A percentile compares a stretch with the other conserved stretches of the same genome.
Conservation (phyloP, 2,329 filamentous ascomycete species). For the Verticillium isaacii region DNA sequence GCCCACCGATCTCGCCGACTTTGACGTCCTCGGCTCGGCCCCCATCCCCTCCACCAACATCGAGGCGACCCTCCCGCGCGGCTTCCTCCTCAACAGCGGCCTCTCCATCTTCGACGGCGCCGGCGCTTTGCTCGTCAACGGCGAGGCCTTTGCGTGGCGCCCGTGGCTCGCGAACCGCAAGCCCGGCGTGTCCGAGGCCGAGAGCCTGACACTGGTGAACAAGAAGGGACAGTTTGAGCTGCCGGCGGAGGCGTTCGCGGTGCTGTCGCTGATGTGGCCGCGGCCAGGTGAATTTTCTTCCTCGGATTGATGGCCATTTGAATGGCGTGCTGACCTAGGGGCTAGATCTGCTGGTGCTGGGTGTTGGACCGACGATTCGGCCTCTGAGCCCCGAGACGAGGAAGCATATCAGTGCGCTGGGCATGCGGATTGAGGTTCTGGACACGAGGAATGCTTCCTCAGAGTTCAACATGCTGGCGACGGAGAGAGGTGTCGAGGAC, state of each 20-base stretch:
- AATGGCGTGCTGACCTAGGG: background rate
- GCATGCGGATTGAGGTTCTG: conserved; percentile 80
- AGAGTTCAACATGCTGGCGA: conserved; percentile 93
- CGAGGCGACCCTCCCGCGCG: conserved; percentile 75
- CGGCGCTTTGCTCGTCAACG: conserved; percentile 75
- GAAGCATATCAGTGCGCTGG: conserved; percentile 67
- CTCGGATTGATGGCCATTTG: background rate
- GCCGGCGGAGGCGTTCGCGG: conserved; percentile 62
- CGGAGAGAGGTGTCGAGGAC: conserved; percentile 79
- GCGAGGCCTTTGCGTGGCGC: conserved; percentile 84
- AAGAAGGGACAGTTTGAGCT: conserved; percentile 78
- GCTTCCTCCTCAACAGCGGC: conserved; percentile 84
- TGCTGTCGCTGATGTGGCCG: conserved; percentile 78
- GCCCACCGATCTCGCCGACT: conserved; percentile 60
- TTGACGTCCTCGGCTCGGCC: conserved; percentile 75
- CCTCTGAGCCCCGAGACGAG: conserved; percentile 74
- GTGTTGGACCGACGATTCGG: conserved; percentile 69
- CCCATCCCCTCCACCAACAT: conserved; percentile 77
- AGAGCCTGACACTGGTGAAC: conserved; percentile 54
- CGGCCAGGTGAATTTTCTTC: conserved; percentile 65
- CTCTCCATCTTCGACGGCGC: conserved; percentile 62
- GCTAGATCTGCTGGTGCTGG: conserved; percentile 82
- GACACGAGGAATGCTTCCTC: conserved; percentile 92
- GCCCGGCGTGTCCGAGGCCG: conserved; percentile 11
- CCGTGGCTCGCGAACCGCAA: conserved; percentile 62